phyloP scores from a whole-genome alignment of 768 basidiomycete genomes.

The Psilocybe sp. region DNA sequence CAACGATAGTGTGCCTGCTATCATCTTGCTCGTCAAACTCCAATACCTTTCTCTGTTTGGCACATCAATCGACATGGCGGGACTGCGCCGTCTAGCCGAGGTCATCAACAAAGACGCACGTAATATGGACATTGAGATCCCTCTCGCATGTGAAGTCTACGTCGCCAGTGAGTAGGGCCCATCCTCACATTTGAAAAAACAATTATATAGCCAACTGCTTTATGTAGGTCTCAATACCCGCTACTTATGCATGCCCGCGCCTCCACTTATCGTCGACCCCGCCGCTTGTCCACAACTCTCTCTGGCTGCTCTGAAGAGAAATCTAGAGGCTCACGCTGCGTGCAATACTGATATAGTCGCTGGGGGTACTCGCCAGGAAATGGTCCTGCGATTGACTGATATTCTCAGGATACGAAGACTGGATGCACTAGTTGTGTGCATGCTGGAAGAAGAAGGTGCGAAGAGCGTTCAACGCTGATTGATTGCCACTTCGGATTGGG shows the following conservation, averaged over 20 bases:
- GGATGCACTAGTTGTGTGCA: slow-evolving; percentile 50
- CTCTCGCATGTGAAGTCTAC: slow-evolving; percentile 49
- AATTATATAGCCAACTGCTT: background rate
- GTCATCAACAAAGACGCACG: slow-evolving; percentile 33
- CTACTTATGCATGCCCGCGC: slow-evolving; percentile 43
- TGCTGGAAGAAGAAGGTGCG: slow-evolving; percentile 16
- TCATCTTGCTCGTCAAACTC: slow-evolving; percentile 46
- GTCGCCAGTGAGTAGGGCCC: slow-evolving; percentile 41
- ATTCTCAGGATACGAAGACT: slow-evolving; percentile 44
- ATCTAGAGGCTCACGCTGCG: slow-evolving; percentile 54
- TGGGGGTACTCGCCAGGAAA: slow-evolving; percentile 45
- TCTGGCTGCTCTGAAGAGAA: slow-evolving; percentile 46
- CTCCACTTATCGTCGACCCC: slow-evolving; percentile 51
- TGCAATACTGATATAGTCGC: slow-evolving; percentile 42
- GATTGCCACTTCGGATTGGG: too few relatives aligned
- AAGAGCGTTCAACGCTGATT: too few relatives aligned
- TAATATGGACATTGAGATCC: slow-evolving; percentile 51
- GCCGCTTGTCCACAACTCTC: slow-evolving; percentile 40
- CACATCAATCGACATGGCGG: slow-evolving; percentile 55
- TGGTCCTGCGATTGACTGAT: slow-evolving; percentile 42
- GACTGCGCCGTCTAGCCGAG: slow-evolving; percentile 49
- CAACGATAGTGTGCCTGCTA: slow-evolving; percentile 55
- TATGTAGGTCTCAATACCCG: slow-evolving; percentile 40
- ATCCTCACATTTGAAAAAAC: background rate
- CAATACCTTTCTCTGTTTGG: slow-evolving; percentile 49